Percentiles rank a stretch among this genome's conserved stretches.
These are phyloP conservation scores for Penstemon newberryi DNA, from an alignment of 257 asterid genomes.

Conservation along the genomic window DNA sequence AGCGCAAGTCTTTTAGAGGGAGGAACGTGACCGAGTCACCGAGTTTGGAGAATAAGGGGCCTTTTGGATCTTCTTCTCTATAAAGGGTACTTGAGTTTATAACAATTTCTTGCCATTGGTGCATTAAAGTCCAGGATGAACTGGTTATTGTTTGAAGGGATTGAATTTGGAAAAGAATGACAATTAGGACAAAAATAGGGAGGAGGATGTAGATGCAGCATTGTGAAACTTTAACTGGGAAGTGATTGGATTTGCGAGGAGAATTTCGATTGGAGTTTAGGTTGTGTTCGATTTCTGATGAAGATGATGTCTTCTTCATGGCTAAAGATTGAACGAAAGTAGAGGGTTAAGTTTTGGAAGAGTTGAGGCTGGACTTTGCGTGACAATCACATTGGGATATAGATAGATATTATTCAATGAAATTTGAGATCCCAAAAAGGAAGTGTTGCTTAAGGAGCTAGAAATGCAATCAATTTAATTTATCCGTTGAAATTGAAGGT, in stretches of 20 bases:
- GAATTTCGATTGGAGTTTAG: conserved; percentile 21
- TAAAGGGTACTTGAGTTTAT: conserved; percentile 21
- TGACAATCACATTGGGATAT: conserved; percentile 23
- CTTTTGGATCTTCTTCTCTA: conserved; percentile 15
- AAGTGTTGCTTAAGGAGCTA: conserved; percentile 32
- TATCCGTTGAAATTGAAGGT: conserved; percentile 15
- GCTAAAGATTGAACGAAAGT: conserved; percentile 8
- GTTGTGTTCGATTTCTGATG: conserved; percentile 34
- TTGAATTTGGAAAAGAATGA: conserved; percentile 55
- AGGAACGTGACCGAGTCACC: conserved; percentile 56
- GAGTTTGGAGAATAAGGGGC: conserved; percentile 37
- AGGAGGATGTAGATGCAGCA: conserved; percentile 40
- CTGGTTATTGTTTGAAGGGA: conserved; percentile 37
- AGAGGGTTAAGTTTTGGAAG: not conserved
- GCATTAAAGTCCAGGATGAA: conserved; percentile 38
- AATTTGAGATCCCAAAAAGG: conserved; percentile 19
- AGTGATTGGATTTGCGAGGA: conserved; percentile 22
- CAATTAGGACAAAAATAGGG: conserved; percentile 34
- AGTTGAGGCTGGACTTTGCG: conserved; percentile 13
- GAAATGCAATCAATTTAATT: conserved; percentile 23
- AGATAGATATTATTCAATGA: conserved; percentile 14
- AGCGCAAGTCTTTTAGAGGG: conserved; percentile 67
- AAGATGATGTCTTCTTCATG: conserved; percentile 32
- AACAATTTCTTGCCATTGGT: conserved; percentile 39
- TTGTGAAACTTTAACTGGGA: conserved; percentile 35